Base-by-base conservation (phyloP, 768 basidiomycete species). In the Coprinopsis sp. region DNA sequence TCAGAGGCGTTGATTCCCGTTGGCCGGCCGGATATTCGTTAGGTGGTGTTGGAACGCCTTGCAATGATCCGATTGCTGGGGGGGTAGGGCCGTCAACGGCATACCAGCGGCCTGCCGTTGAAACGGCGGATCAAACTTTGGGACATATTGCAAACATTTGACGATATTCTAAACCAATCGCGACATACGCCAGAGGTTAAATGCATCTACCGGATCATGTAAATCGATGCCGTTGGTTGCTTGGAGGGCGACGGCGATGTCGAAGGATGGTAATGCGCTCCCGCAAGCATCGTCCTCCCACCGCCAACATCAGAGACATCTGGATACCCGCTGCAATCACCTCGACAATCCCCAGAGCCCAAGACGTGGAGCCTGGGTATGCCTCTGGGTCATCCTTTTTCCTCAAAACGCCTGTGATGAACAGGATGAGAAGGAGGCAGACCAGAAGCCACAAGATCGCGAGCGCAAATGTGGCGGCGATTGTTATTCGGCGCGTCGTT, bases 281-380 rank as follows among this genome's bases (percentile, higher is more conserved):
- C 28, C 33, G 48, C 18, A 29, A 37, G 18, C 41, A 24, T 21
- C 31, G 13, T 24, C 43, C 31, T 19, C 33, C 48, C 7, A 49
- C 29, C 31, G 34, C 33, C 33, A 49, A 37, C 24, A 42, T 49
- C 19, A 49, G 33, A 24, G 41, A 49, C 4, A 25, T 42, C 48
- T 49, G 48, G 8, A 49, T 40, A 27, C 48, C 48, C 19, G 33
- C 28, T 5, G 44, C 37, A 23, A n/a, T 36, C 2, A 36, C 29
- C 27, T 49, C 48, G n/a, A 44, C 41, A 16, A 42, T 34, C 22
- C n/a, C 40, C 40, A 42, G 22, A n/a, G 19, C 16, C 38, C 38
- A 23, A 31, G 30, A 31, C 8, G n/a, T 16, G n/a, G n/a, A n/a
- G 19, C 19, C 19, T 5, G 10, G 23, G 25, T 6, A 6, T 18